Evolutionary conservation across 2,329 filamentous ascomycete species (phyloP).

Genomic region (Fusarium acutatum): DNA sequence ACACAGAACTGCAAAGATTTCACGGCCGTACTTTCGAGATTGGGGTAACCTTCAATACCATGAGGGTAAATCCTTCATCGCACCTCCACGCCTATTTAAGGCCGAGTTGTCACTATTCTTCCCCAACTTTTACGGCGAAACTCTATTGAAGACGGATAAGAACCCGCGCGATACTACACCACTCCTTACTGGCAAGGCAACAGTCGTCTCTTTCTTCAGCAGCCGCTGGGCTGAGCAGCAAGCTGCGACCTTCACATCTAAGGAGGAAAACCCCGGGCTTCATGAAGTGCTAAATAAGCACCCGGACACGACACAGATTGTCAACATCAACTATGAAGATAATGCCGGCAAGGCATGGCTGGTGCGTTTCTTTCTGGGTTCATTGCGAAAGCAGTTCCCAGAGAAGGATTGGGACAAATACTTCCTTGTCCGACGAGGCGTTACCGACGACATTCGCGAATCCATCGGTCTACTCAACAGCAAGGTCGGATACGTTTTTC

Average conservation of each 20-base stretch:
- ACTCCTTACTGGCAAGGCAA: constrained; percentile 75
- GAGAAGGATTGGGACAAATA: constrained; percentile 67
- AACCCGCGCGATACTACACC: constrained; percentile 75
- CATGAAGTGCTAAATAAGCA: constrained; percentile 66
- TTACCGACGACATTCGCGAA: constrained; percentile 69
- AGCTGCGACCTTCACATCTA: constrained; percentile 74
- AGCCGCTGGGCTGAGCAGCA: constrained; percentile 88
- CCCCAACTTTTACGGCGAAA: constrained; percentile 87
- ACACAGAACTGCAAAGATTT: constrained; percentile 74
- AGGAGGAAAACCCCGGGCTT: constrained; percentile 73
- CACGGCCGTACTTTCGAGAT: constrained; percentile 94
- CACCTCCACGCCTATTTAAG: constrained; percentile 85
- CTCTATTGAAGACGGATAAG: constrained; percentile 67
- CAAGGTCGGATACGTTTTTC: constrained; percentile 93
- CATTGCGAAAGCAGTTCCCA: constrained; percentile 59
- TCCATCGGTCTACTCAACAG: constrained; percentile 79
- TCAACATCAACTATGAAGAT: constrained; percentile 90
- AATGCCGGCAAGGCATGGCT: constrained; percentile 73
- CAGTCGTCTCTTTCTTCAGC: constrained; percentile 83
- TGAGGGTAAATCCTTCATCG: constrained; percentile 91
- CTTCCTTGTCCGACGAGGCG: constrained; percentile 66
- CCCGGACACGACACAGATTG: constrained; percentile 70
- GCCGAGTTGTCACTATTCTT: constrained; percentile 87
- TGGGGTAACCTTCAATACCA: constrained; percentile 85
- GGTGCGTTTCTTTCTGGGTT: constrained; percentile 64